Base-by-base conservation (phyloP, 2,329 filamentous ascomycete species). In the Mycogone perniciosa region DNA sequence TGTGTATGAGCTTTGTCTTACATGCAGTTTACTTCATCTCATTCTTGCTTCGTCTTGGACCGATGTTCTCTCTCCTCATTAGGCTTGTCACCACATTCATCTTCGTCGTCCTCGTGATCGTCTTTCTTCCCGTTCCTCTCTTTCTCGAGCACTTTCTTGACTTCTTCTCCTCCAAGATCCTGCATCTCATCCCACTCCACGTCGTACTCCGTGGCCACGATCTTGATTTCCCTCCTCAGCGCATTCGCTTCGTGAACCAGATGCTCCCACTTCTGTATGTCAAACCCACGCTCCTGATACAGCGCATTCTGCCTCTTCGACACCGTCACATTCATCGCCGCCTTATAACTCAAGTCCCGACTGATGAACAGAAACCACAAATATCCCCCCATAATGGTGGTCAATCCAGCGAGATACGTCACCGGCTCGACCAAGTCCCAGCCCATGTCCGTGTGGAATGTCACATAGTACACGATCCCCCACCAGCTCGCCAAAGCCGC, bases 351-450 rank as follows among this genome's bases (percentile, higher is more conserved):
- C 8, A 95, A 84, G 68, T 96, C 90, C 20, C 88, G 82, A 70
- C 91, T 95, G 72, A 96, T 88, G 69, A 91, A 95, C 9, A 96
- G 73, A 66, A 96, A 96, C 89, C 89, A 96, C 48, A 95, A 75
- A 62, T 96, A 96, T 58, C 89, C 91, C 6, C 85, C 85, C 73
- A 96, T 95, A 62, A 96, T 81, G 9, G 87, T 90, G 1, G 84
- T 82, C 56, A 96, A 75, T n/a, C 89, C 88, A 2, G 88, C 89
- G 11, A 96, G 81, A 63, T 96, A 96, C 33, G 89, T 95, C 2
- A 95, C 82, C 0, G 89, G 90, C 68, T 95, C 90, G 75, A 96
- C 90, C 6, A 89, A 80, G 60, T 95, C 89, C 90, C 90, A 96
- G 5, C 90, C 90, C 54, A 87, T 76, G 39, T 89, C 82, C 0